Conservation (phyloP, 768 basidiomycete genomes). For the Tylopilus subfusipes region DNA sequence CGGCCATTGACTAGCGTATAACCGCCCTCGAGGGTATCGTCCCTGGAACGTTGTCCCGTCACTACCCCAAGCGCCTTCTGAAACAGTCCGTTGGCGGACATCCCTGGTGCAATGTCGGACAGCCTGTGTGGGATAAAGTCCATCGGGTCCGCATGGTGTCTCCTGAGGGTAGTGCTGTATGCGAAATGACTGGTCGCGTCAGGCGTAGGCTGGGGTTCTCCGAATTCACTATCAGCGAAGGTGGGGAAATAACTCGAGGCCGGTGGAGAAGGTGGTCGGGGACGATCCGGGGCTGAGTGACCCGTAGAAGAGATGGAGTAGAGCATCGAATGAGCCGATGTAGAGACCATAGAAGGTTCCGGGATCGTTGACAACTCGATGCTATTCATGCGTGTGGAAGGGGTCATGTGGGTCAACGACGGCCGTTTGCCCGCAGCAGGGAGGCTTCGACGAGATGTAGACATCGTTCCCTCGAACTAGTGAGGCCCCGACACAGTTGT, state of each 20-base stretch:
- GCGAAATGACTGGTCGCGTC: slow-evolving; percentile 75
- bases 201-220: slow-evolving; percentile 54
- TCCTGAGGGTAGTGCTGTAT: slow-evolving; percentile 74
- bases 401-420: slow-evolving; percentile 8
- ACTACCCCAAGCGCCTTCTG: slow-evolving; percentile 36
- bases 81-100: slow-evolving; percentile 52
- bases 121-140: slow-evolving; percentile 40
- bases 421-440: slow-evolving; percentile 19
- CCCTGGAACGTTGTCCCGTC: slow-evolving; percentile 23
- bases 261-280: slow-evolving; percentile 57
- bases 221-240: slow-evolving; percentile 44
- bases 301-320: slow-evolving; percentile 11
- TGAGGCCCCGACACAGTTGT: background rate
- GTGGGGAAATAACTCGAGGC: slow-evolving; percentile 78
- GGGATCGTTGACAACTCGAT: slow-evolving; percentile 16
- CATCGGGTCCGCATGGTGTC: slow-evolving; percentile 52
- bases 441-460: slow-evolving; percentile 27
- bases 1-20: slow-evolving; percentile 32
- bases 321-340: slow-evolving; percentile 21
- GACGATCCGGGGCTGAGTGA: slow-evolving; percentile 13
- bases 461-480: slow-evolving; percentile 18
- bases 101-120: slow-evolving; percentile 29
- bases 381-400: slow-evolving; percentile 2
- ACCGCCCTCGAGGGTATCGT: slow-evolving; percentile 37
- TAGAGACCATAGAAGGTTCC: slow-evolving; percentile 20